Evolutionary conservation across 345 rosid species (phyloP), one percentile per base, ranked within the genome.

Genomic region (Citrus australasica): DNA sequence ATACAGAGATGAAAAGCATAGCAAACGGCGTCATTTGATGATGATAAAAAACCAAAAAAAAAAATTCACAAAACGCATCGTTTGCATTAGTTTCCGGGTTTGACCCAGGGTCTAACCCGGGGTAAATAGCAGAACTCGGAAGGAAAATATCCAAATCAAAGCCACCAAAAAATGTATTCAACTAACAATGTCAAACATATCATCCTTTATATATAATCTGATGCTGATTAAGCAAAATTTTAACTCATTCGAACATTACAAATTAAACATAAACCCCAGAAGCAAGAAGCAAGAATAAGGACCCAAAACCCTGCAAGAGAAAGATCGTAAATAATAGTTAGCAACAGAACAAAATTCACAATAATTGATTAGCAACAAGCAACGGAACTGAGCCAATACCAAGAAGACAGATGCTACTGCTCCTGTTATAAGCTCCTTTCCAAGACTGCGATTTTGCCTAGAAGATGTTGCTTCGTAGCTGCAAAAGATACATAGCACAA

Each of bases 381-480:
- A 11, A 9, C 70, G 1, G 37, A 19, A 33, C 25, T 11, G 19
- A 53, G 67, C 27, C 76, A 71, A 71, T 88, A 94, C 98, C 95
- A 94, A 83, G 87, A 91, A 94, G 61, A 94, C 87, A 21, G 97
- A 94, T 67, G 97, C 98, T 64, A 88, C 79, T 7, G 93, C 92
- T 68, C 94, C 93, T 6, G 93, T 89, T 17, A 85, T 83, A 13
- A 94, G 87, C 90, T 94, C 97, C 86, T 89, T 94, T 10, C 71
- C 82, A 13, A 94, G 88, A 86, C 93, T 89, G 75, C 91, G 93
- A 79, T 78, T 94, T 80, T 82, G 81, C 89, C 88, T 89, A 5
- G 99, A 87, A 74, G 96, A 88, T 74, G 99, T 92, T 67, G 97
- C 93, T 81, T 92, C 98, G 67, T 95, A 92, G 82, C 99, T 93